Evolutionary conservation across 176 grass and related monocot species (phyloP).

Genomic region (Carex kokanica): DNA sequence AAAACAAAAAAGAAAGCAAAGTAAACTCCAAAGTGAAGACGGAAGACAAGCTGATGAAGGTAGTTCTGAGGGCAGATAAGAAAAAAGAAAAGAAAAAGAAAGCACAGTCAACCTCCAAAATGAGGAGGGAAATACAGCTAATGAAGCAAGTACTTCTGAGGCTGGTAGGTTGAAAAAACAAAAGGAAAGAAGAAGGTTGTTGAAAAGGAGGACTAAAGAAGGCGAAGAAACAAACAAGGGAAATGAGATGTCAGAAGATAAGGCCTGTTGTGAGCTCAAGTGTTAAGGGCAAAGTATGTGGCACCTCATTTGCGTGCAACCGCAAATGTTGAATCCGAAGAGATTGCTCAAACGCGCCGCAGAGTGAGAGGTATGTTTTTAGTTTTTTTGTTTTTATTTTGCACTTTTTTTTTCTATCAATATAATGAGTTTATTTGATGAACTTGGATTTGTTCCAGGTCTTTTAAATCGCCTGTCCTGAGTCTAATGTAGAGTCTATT

Average conservation of each 20-base stretch:
- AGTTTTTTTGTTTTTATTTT: not conserved
- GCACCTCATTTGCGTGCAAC: slow-evolving; percentile 43
- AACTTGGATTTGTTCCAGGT: slow-evolving; percentile 52
- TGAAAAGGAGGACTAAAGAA: slow-evolving; percentile 31
- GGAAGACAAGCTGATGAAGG: not conserved
- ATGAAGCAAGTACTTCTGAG: not conserved
- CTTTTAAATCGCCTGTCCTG: slow-evolving; percentile 75
- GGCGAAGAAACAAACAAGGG: slow-evolving; percentile 27
- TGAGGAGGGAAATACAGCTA: not conserved
- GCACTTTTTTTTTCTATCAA: too few species aligned
- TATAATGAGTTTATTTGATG: too few species aligned
- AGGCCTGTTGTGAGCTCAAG: slow-evolving; percentile 34
- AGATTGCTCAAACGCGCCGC: slow-evolving; percentile 48
- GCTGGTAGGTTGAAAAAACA: slow-evolving; percentile 13
- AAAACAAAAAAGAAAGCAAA: slow-evolving; percentile 1
- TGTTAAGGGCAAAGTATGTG: slow-evolving; percentile 51
- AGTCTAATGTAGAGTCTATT: slow-evolving; percentile 80
- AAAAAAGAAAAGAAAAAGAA: slow-evolving; percentile 14
- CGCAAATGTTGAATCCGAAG: slow-evolving; percentile 63
- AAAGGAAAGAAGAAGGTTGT: slow-evolving; percentile 38
- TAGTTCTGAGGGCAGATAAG: slow-evolving; percentile 26
- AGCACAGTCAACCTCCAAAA: slow-evolving; percentile 17
- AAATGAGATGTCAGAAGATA: slow-evolving; percentile 26
- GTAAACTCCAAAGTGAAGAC: slow-evolving; percentile 27
- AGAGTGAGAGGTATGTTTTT: slow-evolving; percentile 60